Percentiles rank a stretch among this genome's conserved stretches.
These are phyloP conservation scores for Dacryopinax primogenitus DNA, from an alignment of 768 basidiomycete species.

Conservation along the genomic window DNA sequence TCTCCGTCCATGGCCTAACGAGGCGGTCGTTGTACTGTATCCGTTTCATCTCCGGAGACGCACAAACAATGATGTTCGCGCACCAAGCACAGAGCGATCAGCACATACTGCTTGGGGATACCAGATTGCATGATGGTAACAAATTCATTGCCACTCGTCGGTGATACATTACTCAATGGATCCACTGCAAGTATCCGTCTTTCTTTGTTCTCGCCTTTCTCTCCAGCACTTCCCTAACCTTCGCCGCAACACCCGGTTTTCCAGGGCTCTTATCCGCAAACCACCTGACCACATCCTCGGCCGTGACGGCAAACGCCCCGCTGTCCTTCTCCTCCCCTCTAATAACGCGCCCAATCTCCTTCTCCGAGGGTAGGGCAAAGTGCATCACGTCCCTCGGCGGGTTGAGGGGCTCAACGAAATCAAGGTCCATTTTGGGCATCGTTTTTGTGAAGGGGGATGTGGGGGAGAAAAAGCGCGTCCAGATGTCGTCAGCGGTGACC, in stretches of 20 bases:
- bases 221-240: conserved; percentile 60
- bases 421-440: conserved; percentile 37
- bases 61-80: too few relatives aligned
- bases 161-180: background rate
- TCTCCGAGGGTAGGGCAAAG: conserved; percentile 64
- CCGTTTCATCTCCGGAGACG: too few relatives aligned
- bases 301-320: conserved; percentile 46
- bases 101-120: too few relatives aligned
- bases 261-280: conserved; percentile 39
- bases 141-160: background rate
- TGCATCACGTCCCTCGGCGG: conserved; percentile 24
- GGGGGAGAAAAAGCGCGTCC: conserved; percentile 53
- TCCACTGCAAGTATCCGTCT: conserved; percentile 20
- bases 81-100: too few relatives aligned
- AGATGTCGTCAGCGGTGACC: conserved; percentile 42
- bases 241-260: conserved; percentile 54
- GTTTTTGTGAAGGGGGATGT: conserved; percentile 37
- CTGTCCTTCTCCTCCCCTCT: conserved; percentile 49
- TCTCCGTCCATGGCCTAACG: background rate
- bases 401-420: conserved; percentile 28
- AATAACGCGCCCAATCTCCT: conserved; percentile 54
- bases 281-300: conserved; percentile 49
- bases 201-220: conserved; percentile 39
- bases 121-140: too few relatives aligned
- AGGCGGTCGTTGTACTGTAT: too few relatives aligned